Evolutionary conservation across 2,329 filamentous ascomycete species (phyloP), one percentile per base, ranked within the genome.

Genomic region (Paracorniculantispora psalliotae): DNA sequence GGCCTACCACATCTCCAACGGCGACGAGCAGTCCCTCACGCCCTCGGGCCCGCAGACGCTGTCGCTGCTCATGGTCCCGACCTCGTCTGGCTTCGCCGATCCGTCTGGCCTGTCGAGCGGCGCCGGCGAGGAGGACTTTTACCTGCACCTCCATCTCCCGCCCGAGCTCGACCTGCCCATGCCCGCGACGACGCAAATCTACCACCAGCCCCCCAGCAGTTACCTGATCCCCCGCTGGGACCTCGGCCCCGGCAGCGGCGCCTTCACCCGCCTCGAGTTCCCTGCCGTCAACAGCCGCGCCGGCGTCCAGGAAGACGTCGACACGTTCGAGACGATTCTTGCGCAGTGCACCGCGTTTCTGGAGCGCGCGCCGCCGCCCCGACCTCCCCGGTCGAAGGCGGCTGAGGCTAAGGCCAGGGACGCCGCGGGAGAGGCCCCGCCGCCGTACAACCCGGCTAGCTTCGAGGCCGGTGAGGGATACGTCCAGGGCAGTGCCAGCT

Each of bases 301-400:
- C 35, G 88, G 90, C 26, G 83, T 90, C 1, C 92, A 97, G 72
- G 92, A 97, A 71, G 93, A 97, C 71, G 81, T 96, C 44, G 92
- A 97, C 70, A 97, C 93, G 0, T 97, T 97, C 68, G 93, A 97
- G 78, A 97, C 93, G 3, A 97, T 97, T 64, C 81, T 97, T 53
- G 93, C 93, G n/a, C 92, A 97, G 75, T 97, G 93, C 74, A 97
- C 93, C 2, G 91, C 93, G 2, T 97, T 99, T 72, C 83, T 96
- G 4, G 93, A 97, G 73, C 86, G 92, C 47, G 88, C 90, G 10
- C 80, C 87, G 43, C 85, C 90, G 7, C 86, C 83, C 10, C 76
- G 73, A 63, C 62, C 69, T 28, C 66, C 65, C 61, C 66, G 56
- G 48, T 50, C 51, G 62, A 69, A 75, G 65, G 71, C 70, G 6